Evolutionary conservation across 352 stramenopile species (phyloP).

Genomic region (Phytophthora melonis): DNA sequence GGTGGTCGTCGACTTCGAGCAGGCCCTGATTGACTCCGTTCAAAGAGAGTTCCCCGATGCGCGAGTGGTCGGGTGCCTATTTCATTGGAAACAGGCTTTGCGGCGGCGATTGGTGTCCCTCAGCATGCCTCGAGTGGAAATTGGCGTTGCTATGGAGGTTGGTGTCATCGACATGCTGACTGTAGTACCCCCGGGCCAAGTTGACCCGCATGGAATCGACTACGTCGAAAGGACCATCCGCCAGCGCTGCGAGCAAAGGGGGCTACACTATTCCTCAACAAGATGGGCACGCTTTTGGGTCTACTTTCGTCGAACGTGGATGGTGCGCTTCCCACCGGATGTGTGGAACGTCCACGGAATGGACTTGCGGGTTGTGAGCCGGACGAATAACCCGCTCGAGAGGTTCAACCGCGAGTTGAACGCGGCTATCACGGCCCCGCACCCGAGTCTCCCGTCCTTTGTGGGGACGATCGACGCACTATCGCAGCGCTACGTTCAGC

Average conservation of each 20-base stretch:
- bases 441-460: background rate
- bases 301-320: background rate
- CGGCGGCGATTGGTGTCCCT: background rate
- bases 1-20: slow-evolving; percentile 24
- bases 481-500: background rate
- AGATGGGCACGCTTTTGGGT: background rate
- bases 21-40: slow-evolving; percentile 22
- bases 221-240: too few relatives aligned
- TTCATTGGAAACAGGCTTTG: slow-evolving; percentile 22
- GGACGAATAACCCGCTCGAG: slow-evolving; percentile 1
- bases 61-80: slow-evolving; percentile 16
- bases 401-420: slow-evolving; percentile 5
- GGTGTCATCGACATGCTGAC: slow-evolving; percentile 7
- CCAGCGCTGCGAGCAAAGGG: too few relatives aligned
- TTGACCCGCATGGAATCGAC: background rate
- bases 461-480: background rate
- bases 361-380: background rate
- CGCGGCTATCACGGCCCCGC: background rate
- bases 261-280: too few relatives aligned
- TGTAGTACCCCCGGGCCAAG: background rate
- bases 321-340: background rate
- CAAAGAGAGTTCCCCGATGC: slow-evolving; percentile 12
- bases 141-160: slow-evolving; percentile 5
- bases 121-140: background rate
- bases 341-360: slow-evolving; percentile 9